Evolutionary conservation across 2,329 filamentous ascomycete species (phyloP).

Genomic region (Ramularia collo-cygni): DNA sequence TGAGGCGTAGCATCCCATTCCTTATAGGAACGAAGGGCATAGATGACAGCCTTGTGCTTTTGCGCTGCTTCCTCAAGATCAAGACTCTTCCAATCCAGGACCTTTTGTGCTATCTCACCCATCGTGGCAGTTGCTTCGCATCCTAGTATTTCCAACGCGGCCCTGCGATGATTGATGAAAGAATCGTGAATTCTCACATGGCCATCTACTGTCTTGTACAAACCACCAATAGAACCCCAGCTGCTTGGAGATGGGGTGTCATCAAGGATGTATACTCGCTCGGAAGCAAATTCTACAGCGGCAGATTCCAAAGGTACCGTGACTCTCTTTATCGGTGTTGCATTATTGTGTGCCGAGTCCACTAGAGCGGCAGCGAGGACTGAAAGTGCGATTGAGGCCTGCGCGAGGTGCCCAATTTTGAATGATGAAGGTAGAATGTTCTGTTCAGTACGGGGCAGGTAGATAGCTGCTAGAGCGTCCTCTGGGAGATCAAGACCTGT

Average conservation of each 20-base stretch:
- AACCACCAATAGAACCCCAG: slow-evolving; percentile 44
- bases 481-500: neutral
- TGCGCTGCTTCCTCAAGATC: slow-evolving; percentile 45
- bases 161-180: slow-evolving; percentile 46
- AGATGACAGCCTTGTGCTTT: slow-evolving; percentile 38
- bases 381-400: slow-evolving; percentile 46
- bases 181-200: slow-evolving; percentile 50
- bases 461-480: neutral
- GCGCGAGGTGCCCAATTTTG: slow-evolving; percentile 48
- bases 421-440: slow-evolving; percentile 43
- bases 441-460: neutral
- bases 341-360: slow-evolving; percentile 31
- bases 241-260: slow-evolving; percentile 29
- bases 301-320: slow-evolving; percentile 43
- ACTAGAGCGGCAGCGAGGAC: slow-evolving; percentile 46
- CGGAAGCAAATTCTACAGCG: slow-evolving; percentile 48
- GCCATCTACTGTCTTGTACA: slow-evolving; percentile 47
- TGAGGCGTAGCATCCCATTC: slow-evolving; percentile 49
- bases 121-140: slow-evolving; percentile 31
- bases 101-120: slow-evolving; percentile 35
- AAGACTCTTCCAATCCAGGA: slow-evolving; percentile 36
- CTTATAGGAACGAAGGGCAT: slow-evolving; percentile 43
- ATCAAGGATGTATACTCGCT: slow-evolving; percentile 43
- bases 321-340: slow-evolving; percentile 30
- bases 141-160: slow-evolving; percentile 40